Evolutionary conservation across 2,329 filamentous ascomycete species (phyloP).

Genomic region (Fusarium devonianum): DNA sequence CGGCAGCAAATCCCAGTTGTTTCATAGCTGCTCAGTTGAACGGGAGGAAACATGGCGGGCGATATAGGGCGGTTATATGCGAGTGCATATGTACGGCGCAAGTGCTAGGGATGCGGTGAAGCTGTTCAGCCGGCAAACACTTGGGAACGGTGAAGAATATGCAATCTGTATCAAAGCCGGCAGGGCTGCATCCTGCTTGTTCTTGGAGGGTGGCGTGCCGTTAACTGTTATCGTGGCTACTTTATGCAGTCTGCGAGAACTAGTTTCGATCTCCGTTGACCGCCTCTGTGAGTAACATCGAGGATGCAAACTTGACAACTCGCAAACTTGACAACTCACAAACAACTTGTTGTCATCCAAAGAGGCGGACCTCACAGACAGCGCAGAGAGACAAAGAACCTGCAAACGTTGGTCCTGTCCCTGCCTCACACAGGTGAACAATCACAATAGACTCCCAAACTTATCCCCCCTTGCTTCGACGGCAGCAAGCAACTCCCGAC

Average conservation of each 20-base stretch:
- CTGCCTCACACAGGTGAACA: conserved; percentile 4
- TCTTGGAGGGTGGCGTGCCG: conserved; percentile 14
- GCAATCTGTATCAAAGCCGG: conserved; percentile 15
- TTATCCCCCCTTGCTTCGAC: conserved; percentile 7
- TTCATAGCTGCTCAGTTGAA: too few species aligned
- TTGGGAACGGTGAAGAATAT: conserved; percentile 30
- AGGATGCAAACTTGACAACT: conserved; percentile 19
- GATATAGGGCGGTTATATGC: conserved; percentile 36
- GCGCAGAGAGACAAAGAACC: conserved; percentile 1
- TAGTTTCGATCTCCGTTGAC: conserved; percentile 21
- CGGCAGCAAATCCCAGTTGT: too few species aligned
- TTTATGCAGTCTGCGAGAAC: not conserved
- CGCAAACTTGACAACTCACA: conserved; percentile 23
- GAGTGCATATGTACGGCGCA: conserved; percentile 14
- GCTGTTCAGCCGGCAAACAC: conserved; percentile 25
- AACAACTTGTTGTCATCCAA: not conserved
- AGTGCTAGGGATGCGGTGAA: conserved; percentile 26
- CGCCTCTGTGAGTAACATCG: conserved; percentile 25
- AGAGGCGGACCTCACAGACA: too few species aligned
- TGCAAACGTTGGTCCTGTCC: not conserved
- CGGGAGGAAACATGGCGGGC: too few species aligned
- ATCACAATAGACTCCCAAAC: conserved; percentile 15
- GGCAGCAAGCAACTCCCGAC: conserved; percentile 9
- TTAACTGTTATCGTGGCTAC: conserved; percentile 20
- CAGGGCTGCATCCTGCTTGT: conserved; percentile 16